Evolutionary conservation across 371 early-diverging fungal species (phyloP).

Genomic region (Rhizopus microsporus): DNA sequence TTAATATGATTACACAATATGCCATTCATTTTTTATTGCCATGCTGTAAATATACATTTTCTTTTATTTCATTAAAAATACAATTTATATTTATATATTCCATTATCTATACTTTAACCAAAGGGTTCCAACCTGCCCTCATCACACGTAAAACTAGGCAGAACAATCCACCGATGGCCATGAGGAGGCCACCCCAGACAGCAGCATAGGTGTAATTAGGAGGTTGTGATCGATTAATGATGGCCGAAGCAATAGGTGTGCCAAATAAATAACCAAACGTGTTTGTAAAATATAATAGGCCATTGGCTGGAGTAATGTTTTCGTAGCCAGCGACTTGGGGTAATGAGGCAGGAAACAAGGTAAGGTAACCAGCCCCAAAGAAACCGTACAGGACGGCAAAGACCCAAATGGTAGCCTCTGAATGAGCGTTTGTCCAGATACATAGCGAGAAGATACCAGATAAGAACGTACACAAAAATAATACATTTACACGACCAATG

Average conservation of each 20-base stretch:
- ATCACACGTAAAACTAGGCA: slow-evolving; percentile 27
- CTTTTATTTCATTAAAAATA: too few relatives aligned
- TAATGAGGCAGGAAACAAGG: slow-evolving; percentile 47
- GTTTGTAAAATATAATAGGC: slow-evolving; percentile 49
- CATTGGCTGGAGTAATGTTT: slow-evolving; percentile 49
- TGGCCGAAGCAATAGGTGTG: slow-evolving; percentile 52
- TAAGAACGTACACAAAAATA: slow-evolving; percentile 47
- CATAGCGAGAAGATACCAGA: slow-evolving; percentile 43
- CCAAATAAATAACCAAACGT: slow-evolving; percentile 57
- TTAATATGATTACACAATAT: too few relatives aligned
- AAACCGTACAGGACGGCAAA: slow-evolving; percentile 53
- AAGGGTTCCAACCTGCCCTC: slow-evolving; percentile 31
- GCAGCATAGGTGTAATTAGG: slow-evolving; percentile 30
- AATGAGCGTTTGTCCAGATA: slow-evolving; percentile 46
- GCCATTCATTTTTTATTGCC: too few relatives aligned
- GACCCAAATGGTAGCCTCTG: slow-evolving; percentile 38
- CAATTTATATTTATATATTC: background rate
- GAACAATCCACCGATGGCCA: slow-evolving; percentile 31
- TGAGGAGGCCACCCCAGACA: slow-evolving; percentile 28
- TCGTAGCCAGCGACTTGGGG: slow-evolving; percentile 52
- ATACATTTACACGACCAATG: slow-evolving; percentile 59
- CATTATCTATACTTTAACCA: slow-evolving; percentile 17
- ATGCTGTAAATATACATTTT: too few relatives aligned
- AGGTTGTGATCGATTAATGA: slow-evolving; percentile 31
- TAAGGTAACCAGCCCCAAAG: slow-evolving; percentile 62